Evolutionary conservation across 1,284 basidiomycete species (phyloP).

Genomic region (Omphalotus olearius): DNA sequence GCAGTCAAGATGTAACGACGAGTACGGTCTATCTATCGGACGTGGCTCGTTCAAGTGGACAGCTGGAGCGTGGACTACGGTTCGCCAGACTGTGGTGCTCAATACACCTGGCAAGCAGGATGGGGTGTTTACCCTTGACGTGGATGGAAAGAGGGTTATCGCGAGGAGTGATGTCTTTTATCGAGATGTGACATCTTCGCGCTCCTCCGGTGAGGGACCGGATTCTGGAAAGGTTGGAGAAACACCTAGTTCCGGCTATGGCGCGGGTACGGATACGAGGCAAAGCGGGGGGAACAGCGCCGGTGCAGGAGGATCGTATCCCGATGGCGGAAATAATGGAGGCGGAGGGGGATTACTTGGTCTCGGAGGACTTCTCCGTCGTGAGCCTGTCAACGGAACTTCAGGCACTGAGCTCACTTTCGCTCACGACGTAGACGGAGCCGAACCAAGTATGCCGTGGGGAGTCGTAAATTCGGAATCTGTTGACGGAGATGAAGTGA

Average conservation of each 20-base stretch:
- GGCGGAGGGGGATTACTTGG: background rate
- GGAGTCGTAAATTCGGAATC: background rate
- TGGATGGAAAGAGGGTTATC: conserved; percentile 52
- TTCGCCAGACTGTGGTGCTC: conserved; percentile 58
- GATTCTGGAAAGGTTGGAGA: conserved; percentile 4
- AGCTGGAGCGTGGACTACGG: conserved; percentile 61
- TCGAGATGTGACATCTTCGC: conserved; percentile 31
- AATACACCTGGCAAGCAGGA: conserved; percentile 66
- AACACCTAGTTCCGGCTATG: no score
- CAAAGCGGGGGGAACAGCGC: no score
- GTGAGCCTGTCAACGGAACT: background rate
- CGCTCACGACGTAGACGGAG: background rate
- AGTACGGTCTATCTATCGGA: conserved; percentile 70
- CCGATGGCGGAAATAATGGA: background rate
- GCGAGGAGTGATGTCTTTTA: conserved; percentile 57
- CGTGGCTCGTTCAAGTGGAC: conserved; percentile 70
- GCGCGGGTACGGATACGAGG: no score
- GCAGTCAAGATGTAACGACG: conserved; percentile 55
- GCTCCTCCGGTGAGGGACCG: conserved; percentile 7
- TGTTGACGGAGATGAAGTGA: background rate
- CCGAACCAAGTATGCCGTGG: background rate
- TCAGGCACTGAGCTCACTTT: background rate
- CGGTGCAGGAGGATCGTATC: background rate
- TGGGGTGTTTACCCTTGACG: conserved; percentile 44
- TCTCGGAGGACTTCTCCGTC: conserved; percentile 10